Percentiles rank a stretch among this genome's conserved stretches.
Conservation (phyloP, 768 basidiomycete genomes). For the Leucogyrophana mollusca region DNA sequence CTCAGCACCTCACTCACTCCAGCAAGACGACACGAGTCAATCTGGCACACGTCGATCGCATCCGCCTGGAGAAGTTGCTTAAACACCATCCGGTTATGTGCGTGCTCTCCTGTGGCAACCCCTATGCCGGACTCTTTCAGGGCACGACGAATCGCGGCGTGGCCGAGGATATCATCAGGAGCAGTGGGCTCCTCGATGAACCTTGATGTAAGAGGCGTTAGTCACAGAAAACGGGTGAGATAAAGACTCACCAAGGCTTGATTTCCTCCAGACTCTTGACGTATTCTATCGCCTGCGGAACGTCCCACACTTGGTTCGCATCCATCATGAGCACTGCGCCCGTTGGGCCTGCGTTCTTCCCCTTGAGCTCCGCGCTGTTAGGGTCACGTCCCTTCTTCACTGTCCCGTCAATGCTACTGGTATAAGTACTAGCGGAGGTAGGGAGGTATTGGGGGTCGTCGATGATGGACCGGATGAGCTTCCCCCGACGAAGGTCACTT, state of each 20-base stretch:
- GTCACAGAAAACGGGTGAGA: neutral
- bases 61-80: conserved; percentile 89
- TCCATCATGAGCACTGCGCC: conserved; percentile 67
- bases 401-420: neutral
- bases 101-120: conserved; percentile 93
- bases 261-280: conserved; percentile 49
- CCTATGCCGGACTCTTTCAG: conserved; percentile 80
- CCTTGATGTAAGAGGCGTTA: conserved; percentile 35
- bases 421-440: neutral
- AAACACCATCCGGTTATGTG: conserved; percentile 94
- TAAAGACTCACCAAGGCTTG: conserved; percentile 45
- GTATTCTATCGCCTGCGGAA: conserved; percentile 57
- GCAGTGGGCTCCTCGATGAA: conserved; percentile 96
- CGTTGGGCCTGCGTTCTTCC: conserved; percentile 63
- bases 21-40: conserved; percentile 91
- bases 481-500: conserved; percentile 54
- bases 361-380: conserved; percentile 37
- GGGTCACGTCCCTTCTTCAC: conserved; percentile 36
- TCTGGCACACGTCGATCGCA: conserved; percentile 94
- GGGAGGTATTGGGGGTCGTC: conserved; percentile 58
- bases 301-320: conserved; percentile 64
- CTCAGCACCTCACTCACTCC: conserved; percentile 93
- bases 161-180: conserved; percentile 87
- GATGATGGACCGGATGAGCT: conserved; percentile 59
- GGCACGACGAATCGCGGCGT: conserved; percentile 75